Evolutionary conservation across 2,329 filamentous ascomycete genomes (phyloP).

Genomic region (Arthrobotrys sinensis): DNA sequence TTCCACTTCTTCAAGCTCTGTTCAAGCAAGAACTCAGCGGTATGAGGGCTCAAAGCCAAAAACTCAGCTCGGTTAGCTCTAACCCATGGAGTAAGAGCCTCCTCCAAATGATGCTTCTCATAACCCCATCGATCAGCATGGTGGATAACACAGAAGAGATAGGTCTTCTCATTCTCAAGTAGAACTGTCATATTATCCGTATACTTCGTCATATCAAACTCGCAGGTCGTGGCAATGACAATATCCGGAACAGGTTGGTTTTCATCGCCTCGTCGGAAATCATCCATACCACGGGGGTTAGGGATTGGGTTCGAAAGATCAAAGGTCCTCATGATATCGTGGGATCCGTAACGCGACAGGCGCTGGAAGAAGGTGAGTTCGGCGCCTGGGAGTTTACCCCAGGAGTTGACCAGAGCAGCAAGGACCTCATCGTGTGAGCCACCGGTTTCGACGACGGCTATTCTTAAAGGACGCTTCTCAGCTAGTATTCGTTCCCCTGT

Average conservation of each 20-base stretch:
- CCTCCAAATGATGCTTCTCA: slow-evolving; percentile 56
- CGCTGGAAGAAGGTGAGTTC: slow-evolving; percentile 64
- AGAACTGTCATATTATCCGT: slow-evolving; percentile 61
- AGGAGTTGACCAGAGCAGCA: slow-evolving; percentile 64
- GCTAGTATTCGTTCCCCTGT: slow-evolving; percentile 41
- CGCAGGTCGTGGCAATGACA: slow-evolving; percentile 64
- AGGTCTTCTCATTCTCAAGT: slow-evolving; percentile 63
- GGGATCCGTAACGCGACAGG: slow-evolving; percentile 63
- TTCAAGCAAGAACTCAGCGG: slow-evolving; percentile 63
- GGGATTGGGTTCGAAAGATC: slow-evolving; percentile 62
- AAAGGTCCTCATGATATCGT: slow-evolving; percentile 64
- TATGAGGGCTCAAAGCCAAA: slow-evolving; percentile 64
- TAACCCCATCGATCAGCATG: slow-evolving; percentile 63
- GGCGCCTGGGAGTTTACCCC: slow-evolving; percentile 63
- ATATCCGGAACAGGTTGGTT: slow-evolving; percentile 62
- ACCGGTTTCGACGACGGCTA: slow-evolving; percentile 63
- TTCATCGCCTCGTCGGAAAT: slow-evolving; percentile 51
- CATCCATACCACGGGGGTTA: slow-evolving; percentile 47
- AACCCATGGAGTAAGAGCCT: slow-evolving; percentile 62
- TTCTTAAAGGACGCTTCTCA: slow-evolving; percentile 44
- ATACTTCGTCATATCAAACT: slow-evolving; percentile 62
- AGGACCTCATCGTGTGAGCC: slow-evolving; percentile 65
- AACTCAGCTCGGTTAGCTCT: slow-evolving; percentile 63
- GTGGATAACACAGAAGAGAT: slow-evolving; percentile 65
- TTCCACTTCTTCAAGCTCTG: slow-evolving; percentile 63